Percentiles rank a stretch among this genome's conserved stretches.
These are phyloP conservation scores for Hirsutella rhossiliensis DNA, from an alignment of 2,329 filamentous ascomycete species.

Conservation along the genomic window DNA sequence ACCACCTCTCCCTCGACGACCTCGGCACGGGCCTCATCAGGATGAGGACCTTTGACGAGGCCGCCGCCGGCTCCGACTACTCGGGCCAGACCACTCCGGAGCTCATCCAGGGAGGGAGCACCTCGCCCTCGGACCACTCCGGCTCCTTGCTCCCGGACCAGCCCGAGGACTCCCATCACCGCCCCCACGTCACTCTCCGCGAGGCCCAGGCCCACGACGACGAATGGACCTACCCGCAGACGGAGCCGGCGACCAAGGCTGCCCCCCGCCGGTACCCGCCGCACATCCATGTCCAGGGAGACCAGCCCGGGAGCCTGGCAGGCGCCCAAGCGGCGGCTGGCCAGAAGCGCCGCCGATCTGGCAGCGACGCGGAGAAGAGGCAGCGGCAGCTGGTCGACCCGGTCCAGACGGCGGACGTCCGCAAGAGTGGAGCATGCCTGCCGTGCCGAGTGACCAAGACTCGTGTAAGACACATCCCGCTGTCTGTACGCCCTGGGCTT, in stretches of 20 bases:
- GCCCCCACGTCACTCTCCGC: slow-evolving; percentile 17
- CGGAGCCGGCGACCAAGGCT: slow-evolving; percentile 16
- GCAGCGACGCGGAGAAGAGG: slow-evolving; percentile 20
- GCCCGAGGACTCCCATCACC: slow-evolving; percentile 16
- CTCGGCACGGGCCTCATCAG: slow-evolving; percentile 17
- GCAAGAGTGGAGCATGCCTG: slow-evolving; percentile 34
- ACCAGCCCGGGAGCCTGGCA: slow-evolving; percentile 11
- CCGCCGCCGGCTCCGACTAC: slow-evolving; percentile 21
- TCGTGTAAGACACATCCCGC: slow-evolving; percentile 24
- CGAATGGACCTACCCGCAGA: slow-evolving; percentile 28
- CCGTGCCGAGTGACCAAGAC: slow-evolving; percentile 36
- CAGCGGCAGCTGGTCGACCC: slow-evolving; percentile 24
- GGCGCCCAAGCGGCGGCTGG: slow-evolving; percentile 13
- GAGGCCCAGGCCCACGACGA: slow-evolving; percentile 25
- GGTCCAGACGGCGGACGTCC: slow-evolving; percentile 35
- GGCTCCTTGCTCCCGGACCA: slow-evolving; percentile 20
- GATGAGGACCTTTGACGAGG: slow-evolving; percentile 22
- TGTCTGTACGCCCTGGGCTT: slow-evolving; percentile 1
- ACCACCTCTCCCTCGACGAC: slow-evolving; percentile 18
- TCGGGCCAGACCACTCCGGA: slow-evolving; percentile 25
- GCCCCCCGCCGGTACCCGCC: slow-evolving; percentile 17
- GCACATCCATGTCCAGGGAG: slow-evolving; percentile 18
- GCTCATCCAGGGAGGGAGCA: slow-evolving; percentile 24
- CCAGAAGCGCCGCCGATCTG: slow-evolving; percentile 24
- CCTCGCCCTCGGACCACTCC: slow-evolving; percentile 27